These are phyloP conservation scores for Trifolium dubium DNA, from an alignment of 306 rosid genomes.

Conservation along the genomic window DNA sequence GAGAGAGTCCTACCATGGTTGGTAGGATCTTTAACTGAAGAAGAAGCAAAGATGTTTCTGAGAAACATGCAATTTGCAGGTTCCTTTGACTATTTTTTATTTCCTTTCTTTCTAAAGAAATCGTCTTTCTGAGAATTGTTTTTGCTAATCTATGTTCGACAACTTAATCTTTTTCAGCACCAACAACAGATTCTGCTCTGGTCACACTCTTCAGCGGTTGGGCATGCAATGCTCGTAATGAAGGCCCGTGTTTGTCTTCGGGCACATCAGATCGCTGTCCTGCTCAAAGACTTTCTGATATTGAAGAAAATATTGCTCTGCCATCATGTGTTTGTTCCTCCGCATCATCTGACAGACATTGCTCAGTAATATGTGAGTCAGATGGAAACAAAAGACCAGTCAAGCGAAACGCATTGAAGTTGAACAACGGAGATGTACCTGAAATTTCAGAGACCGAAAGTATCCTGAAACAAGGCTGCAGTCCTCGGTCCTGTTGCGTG, in stretches of 20 bases:
- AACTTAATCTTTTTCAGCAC: conserved; percentile 70
- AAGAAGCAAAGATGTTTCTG: conserved; percentile 72
- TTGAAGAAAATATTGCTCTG: conserved; percentile 64
- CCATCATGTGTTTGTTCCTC: conserved; percentile 63
- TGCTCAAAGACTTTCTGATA: conserved; percentile 68
- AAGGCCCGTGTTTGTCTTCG: conserved; percentile 81
- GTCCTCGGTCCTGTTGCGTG: conserved; percentile 75
- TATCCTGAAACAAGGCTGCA: conserved; percentile 61
- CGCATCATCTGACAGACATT: conserved; percentile 59
- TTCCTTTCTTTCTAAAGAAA: conserved; percentile 39
- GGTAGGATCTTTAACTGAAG: conserved; percentile 77
- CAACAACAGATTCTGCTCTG: conserved; percentile 79
- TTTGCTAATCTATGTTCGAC: conserved; percentile 46
- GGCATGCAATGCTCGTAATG: conserved; percentile 97
- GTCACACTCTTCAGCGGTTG: conserved; percentile 95
- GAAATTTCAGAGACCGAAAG: conserved; percentile 50
- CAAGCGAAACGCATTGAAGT: conserved; percentile 52
- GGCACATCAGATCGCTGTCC: conserved; percentile 75
- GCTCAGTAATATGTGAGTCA: conserved; percentile 56
- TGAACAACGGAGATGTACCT: conserved; percentile 52
- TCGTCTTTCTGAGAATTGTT: background rate
- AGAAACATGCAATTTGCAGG: conserved; percentile 95
- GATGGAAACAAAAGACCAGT: conserved; percentile 59
- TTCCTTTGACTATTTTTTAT: conserved; percentile 44
- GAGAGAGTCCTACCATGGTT: conserved; percentile 97